Evolutionary conservation across 164 flowering plant species (phyloP).

Genomic region (Paratinospora sagittata): DNA sequence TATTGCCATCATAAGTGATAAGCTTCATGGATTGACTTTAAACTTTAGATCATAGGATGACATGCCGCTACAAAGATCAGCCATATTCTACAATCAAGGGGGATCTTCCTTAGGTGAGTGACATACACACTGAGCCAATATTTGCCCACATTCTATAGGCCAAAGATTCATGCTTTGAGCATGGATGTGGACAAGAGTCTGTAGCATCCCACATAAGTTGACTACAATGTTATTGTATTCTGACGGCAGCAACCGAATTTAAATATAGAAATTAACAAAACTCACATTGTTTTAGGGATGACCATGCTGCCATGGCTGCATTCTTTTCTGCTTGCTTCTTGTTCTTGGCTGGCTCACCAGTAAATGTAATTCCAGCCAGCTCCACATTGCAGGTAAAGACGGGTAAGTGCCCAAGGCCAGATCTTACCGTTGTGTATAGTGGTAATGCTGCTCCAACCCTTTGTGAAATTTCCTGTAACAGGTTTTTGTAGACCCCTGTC

Average conservation of each 20-base stretch:
- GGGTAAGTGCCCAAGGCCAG: slow-evolving; percentile 90
- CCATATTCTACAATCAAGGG: neutral
- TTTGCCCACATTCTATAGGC: too few relatives aligned
- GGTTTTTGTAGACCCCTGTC: slow-evolving; percentile 97
- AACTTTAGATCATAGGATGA: neutral
- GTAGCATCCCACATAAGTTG: neutral
- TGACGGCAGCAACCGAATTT: neutral
- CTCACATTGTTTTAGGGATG: slow-evolving; percentile 83
- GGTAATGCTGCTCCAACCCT: slow-evolving; percentile 97
- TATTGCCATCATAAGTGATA: neutral
- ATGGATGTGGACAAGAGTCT: neutral
- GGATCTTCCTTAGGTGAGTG: neutral
- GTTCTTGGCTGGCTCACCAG: slow-evolving; percentile 93
- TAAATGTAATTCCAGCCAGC: slow-evolving; percentile 80
- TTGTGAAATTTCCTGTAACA: slow-evolving; percentile 91
- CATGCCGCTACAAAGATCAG: neutral
- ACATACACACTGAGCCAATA: neutral
- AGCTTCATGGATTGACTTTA: neutral
- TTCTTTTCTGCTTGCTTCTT: slow-evolving; percentile 98
- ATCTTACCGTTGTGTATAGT: slow-evolving; percentile 63
- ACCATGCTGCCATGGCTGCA: slow-evolving; percentile 99
- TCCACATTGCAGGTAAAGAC: slow-evolving; percentile 87
- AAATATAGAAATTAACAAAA: slow-evolving; percentile 10
- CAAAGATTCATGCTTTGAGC: neutral
- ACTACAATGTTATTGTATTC: neutral